Evolutionary conservation across 495 filamentous ascomycete genomes (phyloP), one percentile per base, ranked within the genome.

Genomic region (Saxophila tyrrhenica): DNA sequence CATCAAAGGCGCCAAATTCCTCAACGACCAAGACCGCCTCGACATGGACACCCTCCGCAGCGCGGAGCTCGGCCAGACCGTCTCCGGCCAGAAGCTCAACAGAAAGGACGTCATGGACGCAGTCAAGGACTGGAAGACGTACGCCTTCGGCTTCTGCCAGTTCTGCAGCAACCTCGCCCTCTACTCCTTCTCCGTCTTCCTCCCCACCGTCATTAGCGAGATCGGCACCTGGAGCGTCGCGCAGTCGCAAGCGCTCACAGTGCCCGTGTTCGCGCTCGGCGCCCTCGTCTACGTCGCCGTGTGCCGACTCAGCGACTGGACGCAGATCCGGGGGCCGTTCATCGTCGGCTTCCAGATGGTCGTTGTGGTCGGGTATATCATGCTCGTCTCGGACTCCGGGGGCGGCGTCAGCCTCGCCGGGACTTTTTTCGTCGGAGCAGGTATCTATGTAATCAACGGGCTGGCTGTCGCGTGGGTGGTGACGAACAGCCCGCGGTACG

Each of bases 81-180:
- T 66, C 7, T 78, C 77, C 17, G 82, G 76, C 1, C 73, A 78
- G 57, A 69, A 80, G 43, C 83, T 88, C 54, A 74, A 78, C 60
- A 73, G 71, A 72, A 63, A 66, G 1, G 77, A 81, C 58, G 74
- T 80, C 42, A 67, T 67, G 54, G 69, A 63, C 3, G 76, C 73
- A 0, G 69, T 82, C 49, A 71, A 58, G 53, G 82, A 85, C 61
- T 84, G 81, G 79, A 79, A 78, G 56, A 39, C 51, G 19, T 60
- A 42, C 22, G 52, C 52, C 17, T 54, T 54, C 24, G 44, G 29
- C 42, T 41, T 49, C 20, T 25, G 24, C 9, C 51, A 58, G 24
- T 54, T 58, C 25, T 48, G 41, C n/a, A 23, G 17, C 19, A 23
- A 24, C 20, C 20, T 23, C 24, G 20, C 20, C 15, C 23, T 49